Conservation (phyloP, 306 rosid genomes). For the Inga leiocalycina region DNA sequence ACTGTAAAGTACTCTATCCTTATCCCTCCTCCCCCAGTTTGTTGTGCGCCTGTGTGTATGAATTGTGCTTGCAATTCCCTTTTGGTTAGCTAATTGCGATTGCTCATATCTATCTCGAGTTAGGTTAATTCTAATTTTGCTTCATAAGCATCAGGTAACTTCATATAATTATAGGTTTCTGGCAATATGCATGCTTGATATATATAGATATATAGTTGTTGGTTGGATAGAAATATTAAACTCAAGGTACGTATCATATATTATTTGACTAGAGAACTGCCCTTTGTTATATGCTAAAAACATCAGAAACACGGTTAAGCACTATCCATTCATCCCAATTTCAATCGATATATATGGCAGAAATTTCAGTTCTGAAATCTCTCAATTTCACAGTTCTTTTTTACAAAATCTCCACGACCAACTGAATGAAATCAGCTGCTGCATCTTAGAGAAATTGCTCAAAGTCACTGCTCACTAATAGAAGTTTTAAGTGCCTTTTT, state of each 20-base stretch:
- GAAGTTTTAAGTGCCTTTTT: background rate
- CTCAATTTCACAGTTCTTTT: background rate
- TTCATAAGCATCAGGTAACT: constrained; percentile 14
- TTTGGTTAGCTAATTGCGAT: constrained; percentile 16
- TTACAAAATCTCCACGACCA: background rate
- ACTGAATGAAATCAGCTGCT: constrained; percentile 7
- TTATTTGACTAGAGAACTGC: background rate
- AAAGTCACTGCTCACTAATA: background rate
- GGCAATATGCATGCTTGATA: background rate
- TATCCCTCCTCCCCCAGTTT: background rate
- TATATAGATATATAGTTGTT: background rate
- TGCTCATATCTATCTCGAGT: constrained; percentile 25
- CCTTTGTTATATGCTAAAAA: background rate
- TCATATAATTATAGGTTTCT: constrained; percentile 13
- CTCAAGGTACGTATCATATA: background rate
- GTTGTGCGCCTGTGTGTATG: background rate
- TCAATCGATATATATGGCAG: background rate
- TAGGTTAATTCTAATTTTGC: constrained; percentile 41
- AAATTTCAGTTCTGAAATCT: background rate
- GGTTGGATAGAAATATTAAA: background rate
- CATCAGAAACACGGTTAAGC: constrained; percentile 2
- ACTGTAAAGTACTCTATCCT: background rate
- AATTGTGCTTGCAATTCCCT: background rate
- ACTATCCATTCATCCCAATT: background rate
- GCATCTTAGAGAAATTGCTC: constrained; percentile 4